These are phyloP conservation scores for Cladophialophora yegresii DNA, from an alignment of 2,329 filamentous ascomycete genomes.

Conservation along the genomic window DNA sequence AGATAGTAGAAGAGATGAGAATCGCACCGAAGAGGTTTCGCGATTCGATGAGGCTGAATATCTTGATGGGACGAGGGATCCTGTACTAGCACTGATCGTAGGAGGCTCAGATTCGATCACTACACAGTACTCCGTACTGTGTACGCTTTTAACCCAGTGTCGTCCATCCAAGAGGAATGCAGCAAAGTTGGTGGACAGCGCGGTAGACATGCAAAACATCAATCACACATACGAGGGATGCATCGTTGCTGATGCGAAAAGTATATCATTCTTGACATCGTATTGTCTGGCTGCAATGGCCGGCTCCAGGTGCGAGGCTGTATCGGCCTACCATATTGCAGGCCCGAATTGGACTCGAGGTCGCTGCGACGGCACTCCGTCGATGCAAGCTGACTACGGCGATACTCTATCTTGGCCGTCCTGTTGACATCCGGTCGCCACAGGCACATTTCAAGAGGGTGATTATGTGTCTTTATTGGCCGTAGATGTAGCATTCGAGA, in stretches of 20 bases:
- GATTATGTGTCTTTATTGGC: not conserved
- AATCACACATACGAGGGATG: not conserved
- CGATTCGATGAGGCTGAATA: not conserved
- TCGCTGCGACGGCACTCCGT: not conserved
- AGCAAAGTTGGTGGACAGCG: too few species aligned
- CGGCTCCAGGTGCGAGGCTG: not conserved
- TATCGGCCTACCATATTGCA: not conserved
- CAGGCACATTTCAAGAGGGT: not conserved
- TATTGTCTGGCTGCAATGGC: not conserved
- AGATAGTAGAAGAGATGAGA: not conserved
- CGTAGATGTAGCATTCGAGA: not conserved
- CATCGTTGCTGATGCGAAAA: not conserved
- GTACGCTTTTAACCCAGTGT: not conserved
- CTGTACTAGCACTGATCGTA: not conserved
- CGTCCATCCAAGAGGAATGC: not conserved
- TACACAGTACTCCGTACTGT: too few species aligned
- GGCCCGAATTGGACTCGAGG: not conserved
- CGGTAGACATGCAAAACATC: not conserved
- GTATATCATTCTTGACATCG: not conserved
- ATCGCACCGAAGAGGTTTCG: not conserved
- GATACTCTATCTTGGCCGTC: not conserved
- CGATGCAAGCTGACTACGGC: not conserved
- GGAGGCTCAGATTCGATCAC: not conserved
- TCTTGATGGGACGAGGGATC: not conserved
- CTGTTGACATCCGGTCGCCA: not conserved